These are phyloP conservation scores for Sphaerulina vaccinii DNA, from an alignment of 2,329 filamentous ascomycete genomes.

Conservation along the genomic window DNA sequence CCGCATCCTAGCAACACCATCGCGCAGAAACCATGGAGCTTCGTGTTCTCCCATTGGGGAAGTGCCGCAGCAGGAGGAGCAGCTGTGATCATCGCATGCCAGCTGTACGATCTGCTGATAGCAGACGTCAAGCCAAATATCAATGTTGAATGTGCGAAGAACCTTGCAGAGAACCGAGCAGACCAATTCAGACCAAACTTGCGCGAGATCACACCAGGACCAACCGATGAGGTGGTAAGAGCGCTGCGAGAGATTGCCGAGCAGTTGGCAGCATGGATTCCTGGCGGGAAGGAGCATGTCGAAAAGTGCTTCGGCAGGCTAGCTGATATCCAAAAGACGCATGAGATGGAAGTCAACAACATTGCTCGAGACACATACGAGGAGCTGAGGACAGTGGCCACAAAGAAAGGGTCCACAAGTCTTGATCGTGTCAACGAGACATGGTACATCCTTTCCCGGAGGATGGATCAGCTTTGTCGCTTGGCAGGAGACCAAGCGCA, in stretches of 20 bases:
- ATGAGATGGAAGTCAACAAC: constrained; percentile 67
- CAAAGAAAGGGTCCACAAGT: constrained; percentile 56
- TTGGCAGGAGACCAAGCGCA: constrained; percentile 61
- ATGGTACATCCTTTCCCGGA: constrained; percentile 62
- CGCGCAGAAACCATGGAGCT: background rate
- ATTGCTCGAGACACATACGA: constrained; percentile 66
- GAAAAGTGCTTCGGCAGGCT: constrained; percentile 68
- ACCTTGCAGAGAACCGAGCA: constrained; percentile 41
- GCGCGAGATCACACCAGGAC: constrained; percentile 57
- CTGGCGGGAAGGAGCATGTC: constrained; percentile 66
- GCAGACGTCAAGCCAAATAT: background rate
- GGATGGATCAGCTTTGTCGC: constrained; percentile 59
- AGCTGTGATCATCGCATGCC: background rate
- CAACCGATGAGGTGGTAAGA: constrained; percentile 62
- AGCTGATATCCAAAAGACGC: constrained; percentile 64
- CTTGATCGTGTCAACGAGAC: constrained; percentile 61
- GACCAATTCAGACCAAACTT: constrained; percentile 51
- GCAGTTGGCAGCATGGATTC: constrained; percentile 69
- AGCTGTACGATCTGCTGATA: background rate
- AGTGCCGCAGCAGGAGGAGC: background rate
- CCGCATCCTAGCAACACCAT: background rate
- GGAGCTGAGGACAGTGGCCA: constrained; percentile 61
- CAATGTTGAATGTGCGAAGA: background rate
- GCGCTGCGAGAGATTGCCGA: constrained; percentile 65
- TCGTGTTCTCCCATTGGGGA: background rate